phyloP scores from a whole-genome alignment of 202 grass and related monocot species.

The Zizania palustris region DNA sequence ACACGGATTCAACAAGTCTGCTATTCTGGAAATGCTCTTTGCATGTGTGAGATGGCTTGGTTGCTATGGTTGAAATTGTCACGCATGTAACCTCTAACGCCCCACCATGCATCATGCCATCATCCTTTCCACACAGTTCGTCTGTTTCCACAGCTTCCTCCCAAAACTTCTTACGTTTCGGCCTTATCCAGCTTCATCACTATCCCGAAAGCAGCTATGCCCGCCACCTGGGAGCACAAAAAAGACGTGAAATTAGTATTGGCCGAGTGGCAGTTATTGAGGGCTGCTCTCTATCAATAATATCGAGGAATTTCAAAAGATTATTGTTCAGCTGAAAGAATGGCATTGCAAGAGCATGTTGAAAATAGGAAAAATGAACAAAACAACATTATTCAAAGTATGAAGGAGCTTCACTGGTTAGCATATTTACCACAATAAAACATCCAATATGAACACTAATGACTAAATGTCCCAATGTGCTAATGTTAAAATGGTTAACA shows the following conservation, averaged over 20 bases:
- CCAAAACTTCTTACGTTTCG: constrained; percentile 65
- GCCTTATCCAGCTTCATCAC: constrained; percentile 82
- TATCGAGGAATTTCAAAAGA: constrained; percentile 11
- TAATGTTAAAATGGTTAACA: background rate
- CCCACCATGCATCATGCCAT: constrained; percentile 85
- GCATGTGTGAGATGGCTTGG: constrained; percentile 61
- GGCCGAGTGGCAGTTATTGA: background rate
- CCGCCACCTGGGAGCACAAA: constrained; percentile 65
- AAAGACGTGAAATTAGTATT: background rate
- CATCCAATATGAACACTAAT: background rate
- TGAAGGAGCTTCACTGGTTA: background rate
- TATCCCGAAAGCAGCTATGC: constrained; percentile 80
- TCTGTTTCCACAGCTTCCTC: constrained; percentile 76
- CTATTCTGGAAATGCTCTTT: constrained; percentile 85
- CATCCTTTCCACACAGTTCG: constrained; percentile 71
- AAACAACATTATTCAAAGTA: background rate
- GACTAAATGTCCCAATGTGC: background rate
- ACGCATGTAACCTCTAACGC: constrained; percentile 68
- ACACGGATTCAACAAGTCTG: constrained; percentile 71
- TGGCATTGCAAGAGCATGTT: background rate
- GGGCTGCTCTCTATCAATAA: background rate
- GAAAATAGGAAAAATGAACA: background rate
- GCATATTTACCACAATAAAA: background rate
- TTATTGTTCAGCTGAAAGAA: background rate
- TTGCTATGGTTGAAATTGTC: constrained; percentile 89